Evolutionary conservation across 2,329 filamentous ascomycete species (phyloP), one percentile per base, ranked within the genome.

Genomic region (Alternaria tenuissima): DNA sequence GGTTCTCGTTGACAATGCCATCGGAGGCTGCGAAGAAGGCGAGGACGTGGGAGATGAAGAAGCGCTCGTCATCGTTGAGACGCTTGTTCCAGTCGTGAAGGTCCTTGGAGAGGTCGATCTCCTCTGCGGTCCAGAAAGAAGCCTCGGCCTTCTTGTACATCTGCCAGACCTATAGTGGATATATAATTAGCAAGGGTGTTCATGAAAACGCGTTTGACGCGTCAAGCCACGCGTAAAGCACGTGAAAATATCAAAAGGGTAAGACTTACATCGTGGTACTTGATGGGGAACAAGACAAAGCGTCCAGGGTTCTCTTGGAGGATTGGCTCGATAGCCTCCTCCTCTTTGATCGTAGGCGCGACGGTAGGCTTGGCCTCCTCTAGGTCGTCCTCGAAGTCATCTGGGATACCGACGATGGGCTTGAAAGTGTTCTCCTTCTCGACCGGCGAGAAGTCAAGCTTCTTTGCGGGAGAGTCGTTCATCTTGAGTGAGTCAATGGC

Each of bases 141-240:
- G 95, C 95, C 82, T 99, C 94, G 69, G 94, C 94, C 85, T 98
- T 98, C 89, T 99, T 99, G 89, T 99, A 99, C 94, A 98, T 98
- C 82, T 98, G 94, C 95, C 95, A 99, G 81, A 97, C 96, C 94
- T 97, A 73, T 78, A 30, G 67, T 28, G 9, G 63, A 54, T 58
- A 78, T 43, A 44, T 46, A 7, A 61, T 80, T 71, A 81, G 76
- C 58, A 22, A 34, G 46, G 59, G 47, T 66, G 61, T 42, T 54
- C 44, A 59, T 51, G 9, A 63, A 20, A 12, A 46, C 48, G 47
- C 8, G 36, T 41, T 42, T 86, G 85, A 92, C 90, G 89, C 91
- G 91, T 89, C 12, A n/a, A 22, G 39, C 24, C 70, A 81, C 77
- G 80, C 82, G 84, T 82, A 72, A 74, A 71, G 57, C 62, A 51